phyloP scores from a whole-genome alignment of 2,329 filamentous ascomycete genomes.

The Aspergillus nomiae region DNA sequence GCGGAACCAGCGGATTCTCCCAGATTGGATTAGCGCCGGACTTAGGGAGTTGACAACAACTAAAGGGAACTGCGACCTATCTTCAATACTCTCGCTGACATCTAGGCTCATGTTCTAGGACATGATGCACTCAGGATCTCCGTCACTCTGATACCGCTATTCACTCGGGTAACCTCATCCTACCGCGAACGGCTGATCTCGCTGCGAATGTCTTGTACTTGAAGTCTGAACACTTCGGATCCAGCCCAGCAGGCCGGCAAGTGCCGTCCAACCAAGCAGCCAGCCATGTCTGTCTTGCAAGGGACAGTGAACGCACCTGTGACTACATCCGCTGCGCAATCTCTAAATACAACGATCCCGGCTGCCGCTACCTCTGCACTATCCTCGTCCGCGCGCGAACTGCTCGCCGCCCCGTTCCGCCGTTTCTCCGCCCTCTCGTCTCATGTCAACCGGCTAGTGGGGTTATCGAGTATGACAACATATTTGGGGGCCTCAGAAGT shows the following conservation, averaged over 20 bases:
- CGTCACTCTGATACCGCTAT: not conserved
- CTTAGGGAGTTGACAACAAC: not conserved
- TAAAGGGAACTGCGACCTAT: not conserved
- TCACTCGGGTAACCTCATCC: too few species aligned
- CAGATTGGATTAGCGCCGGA: not conserved
- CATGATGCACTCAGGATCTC: not conserved
- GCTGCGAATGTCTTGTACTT: not conserved
- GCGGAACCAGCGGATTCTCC: not conserved
- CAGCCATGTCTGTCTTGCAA: constrained; percentile 28
- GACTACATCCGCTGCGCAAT: constrained; percentile 21
- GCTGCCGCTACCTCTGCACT: constrained; percentile 23
- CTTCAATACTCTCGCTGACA: not conserved
- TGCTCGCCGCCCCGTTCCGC: constrained; percentile 40
- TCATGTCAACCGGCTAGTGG: constrained; percentile 32
- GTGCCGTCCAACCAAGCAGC: not conserved
- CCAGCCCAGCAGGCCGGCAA: not conserved
- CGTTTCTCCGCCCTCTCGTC: constrained; percentile 39
- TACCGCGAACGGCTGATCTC: not conserved
- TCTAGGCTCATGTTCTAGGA: not conserved
- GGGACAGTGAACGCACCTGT: constrained; percentile 22
- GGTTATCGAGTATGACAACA: constrained; percentile 29
- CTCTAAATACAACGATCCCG: constrained; percentile 23
- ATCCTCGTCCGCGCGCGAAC: constrained; percentile 32
- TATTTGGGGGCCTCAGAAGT: constrained; percentile 27
- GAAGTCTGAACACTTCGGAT: not conserved